Evolutionary conservation across 2,329 filamentous ascomycete species (phyloP).

Genomic region (Phaeosphaeria sp.): DNA sequence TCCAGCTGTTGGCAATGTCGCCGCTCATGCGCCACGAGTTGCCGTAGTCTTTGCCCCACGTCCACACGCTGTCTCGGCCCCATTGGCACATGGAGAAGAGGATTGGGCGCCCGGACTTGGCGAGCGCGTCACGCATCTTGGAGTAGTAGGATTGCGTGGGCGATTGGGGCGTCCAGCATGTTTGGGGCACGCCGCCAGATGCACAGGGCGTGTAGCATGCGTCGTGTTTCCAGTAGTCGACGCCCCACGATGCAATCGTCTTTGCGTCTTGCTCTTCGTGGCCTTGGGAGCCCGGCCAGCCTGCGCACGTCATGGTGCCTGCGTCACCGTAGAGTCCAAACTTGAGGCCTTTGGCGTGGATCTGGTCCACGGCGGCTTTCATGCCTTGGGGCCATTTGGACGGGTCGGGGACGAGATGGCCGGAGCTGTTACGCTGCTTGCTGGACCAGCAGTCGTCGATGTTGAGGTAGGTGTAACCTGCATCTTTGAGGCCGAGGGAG

Average conservation of each 20-base stretch:
- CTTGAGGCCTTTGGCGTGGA: constrained; percentile 58
- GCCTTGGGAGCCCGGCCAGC: constrained; percentile 37
- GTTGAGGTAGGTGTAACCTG: constrained; percentile 65
- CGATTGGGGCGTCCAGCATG: constrained; percentile 53
- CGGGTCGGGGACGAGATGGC: constrained; percentile 48
- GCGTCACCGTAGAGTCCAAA: constrained; percentile 69
- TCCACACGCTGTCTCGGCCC: constrained; percentile 32
- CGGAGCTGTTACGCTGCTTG: constrained; percentile 52
- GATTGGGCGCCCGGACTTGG: constrained; percentile 18
- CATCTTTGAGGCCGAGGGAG: constrained; percentile 41
- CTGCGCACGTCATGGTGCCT: constrained; percentile 60
- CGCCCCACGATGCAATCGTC: constrained; percentile 39
- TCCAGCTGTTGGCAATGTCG: constrained; percentile 22
- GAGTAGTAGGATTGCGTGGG: constrained; percentile 58
- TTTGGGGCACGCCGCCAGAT: constrained; percentile 34
- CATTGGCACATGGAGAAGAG: constrained; percentile 41
- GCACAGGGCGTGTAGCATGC: constrained; percentile 43
- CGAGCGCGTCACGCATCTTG: constrained; percentile 47
- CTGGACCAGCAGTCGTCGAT: constrained; percentile 65
- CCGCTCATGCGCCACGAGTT: constrained; percentile 33
- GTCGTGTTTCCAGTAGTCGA: constrained; percentile 48
- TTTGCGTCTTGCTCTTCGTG: constrained; percentile 35
- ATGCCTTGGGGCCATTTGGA: constrained; percentile 69
- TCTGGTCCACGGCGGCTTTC: constrained; percentile 55
- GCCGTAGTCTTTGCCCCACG: constrained; percentile 35